Base-by-base conservation (phyloP, 2,329 filamentous ascomycete genomes). In the Talaromyces sp. region DNA sequence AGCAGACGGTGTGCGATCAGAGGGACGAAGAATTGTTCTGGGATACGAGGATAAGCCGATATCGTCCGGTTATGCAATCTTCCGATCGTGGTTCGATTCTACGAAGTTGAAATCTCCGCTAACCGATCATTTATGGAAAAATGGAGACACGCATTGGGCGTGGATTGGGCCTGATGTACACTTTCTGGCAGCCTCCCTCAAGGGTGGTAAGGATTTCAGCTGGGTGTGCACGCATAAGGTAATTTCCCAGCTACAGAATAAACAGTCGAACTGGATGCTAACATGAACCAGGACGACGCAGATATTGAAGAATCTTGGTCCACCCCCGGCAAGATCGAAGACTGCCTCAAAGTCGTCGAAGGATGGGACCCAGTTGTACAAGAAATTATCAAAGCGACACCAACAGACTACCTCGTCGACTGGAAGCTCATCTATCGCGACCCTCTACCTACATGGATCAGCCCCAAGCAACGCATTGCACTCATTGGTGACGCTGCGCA, bases 261-360 rank as follows among this genome's bases (percentile, higher is more conserved):
- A 14, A 43, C 10, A 45, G 11, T 8, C 1, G 14, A 24, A 22
- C 9, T 22, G 45, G 6, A 57, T n/a, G 7, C 39, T 56, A 7
- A 63, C 31, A 11, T 56, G 1, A 1, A 35, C 10, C 58, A 80
- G 62, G 84, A 85, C 67, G 78, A 81, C 64, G 79, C 81, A 67
- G 80, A 85, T 68, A 84, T 85, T 62, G 79, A 83, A 65, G 82
- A 86, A 72, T 82, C 82, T 1, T 85, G 82, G 82, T 82, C 78
- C 3, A 83, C 84, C 65, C 81, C 82, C 0, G 82, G 81, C 3
- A 81, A 82, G 50, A 11, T 56, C 56, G 78, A 81, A 43, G 83
- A 85, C 54, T 83, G 84, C 0, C 76, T 79, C 66, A 76, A 81
- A 59, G 77, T 83, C 1, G 70, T 85, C 9, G 79, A 85, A 60